phyloP scores from a whole-genome alignment of 2,329 filamentous ascomycete genomes.

The Aspergillus fijiensis region DNA sequence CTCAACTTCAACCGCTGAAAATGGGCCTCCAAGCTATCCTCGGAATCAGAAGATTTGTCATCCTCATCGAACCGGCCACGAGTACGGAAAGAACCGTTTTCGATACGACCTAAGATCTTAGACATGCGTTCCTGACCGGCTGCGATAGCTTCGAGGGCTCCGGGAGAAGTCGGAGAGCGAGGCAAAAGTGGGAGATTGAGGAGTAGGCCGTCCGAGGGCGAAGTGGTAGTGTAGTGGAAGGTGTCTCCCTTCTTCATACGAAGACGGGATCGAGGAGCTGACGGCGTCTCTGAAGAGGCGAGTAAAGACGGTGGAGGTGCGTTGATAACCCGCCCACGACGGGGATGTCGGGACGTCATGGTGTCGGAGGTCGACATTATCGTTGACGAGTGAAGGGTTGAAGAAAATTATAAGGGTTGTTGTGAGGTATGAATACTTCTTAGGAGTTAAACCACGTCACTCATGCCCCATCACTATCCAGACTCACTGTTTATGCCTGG shows the following conservation, averaged over 20 bases:
- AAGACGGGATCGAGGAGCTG: slow-evolving; percentile 33
- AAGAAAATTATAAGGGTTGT: not conserved
- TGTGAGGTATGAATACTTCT: not conserved
- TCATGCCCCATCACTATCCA: not conserved
- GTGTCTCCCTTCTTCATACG: slow-evolving; percentile 70
- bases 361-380: slow-evolving; percentile 14
- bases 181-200: slow-evolving; percentile 52
- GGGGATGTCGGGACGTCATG: slow-evolving; percentile 16
- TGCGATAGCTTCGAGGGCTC: slow-evolving; percentile 64
- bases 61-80: slow-evolving; percentile 47
- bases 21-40: slow-evolving; percentile 58
- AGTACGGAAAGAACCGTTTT: slow-evolving; percentile 56
- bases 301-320: slow-evolving; percentile 28
- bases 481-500: not conserved
- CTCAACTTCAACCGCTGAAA: slow-evolving; percentile 45
- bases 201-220: slow-evolving; percentile 41
- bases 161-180: slow-evolving; percentile 60
- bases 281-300: slow-evolving; percentile 21
- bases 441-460: not conserved
- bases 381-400: not conserved
- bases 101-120: slow-evolving; percentile 64
- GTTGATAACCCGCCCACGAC: slow-evolving; percentile 37
- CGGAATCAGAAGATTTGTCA: slow-evolving; percentile 60
- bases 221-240: slow-evolving; percentile 49
- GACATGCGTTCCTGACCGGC: slow-evolving; percentile 68